These are phyloP conservation scores for Ottelia alismoides DNA, from an alignment of 106 monocot species.

Conservation along the genomic window DNA sequence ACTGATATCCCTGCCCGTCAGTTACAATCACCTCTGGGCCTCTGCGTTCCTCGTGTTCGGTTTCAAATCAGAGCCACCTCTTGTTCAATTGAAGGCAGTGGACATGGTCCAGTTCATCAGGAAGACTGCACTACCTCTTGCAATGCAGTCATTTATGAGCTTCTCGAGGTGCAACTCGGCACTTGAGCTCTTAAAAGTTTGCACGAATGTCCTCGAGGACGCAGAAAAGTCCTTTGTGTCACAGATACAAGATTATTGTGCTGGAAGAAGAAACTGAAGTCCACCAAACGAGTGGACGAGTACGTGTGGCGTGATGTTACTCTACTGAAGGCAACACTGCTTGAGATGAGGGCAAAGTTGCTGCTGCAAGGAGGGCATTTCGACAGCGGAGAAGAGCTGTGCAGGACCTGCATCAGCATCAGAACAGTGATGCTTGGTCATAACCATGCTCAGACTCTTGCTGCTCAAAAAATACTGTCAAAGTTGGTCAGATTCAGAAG, in stretches of 20 bases:
- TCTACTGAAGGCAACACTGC: conserved; percentile 67
- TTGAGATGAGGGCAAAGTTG: conserved; percentile 83
- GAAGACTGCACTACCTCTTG: conserved; percentile 60
- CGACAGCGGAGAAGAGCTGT: conserved; percentile 80
- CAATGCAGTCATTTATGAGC: conserved; percentile 58
- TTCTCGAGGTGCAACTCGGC: conserved; percentile 87
- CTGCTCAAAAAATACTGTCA: conserved; percentile 83
- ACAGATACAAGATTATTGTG: conserved; percentile 55
- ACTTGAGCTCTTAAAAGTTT: conserved; percentile 76
- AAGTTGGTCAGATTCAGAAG: conserved; percentile 72
- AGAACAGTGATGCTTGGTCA: conserved; percentile 92
- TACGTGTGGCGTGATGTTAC: conserved; percentile 86
- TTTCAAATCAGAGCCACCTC: conserved; percentile 78
- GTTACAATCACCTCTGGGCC: conserved; percentile 77
- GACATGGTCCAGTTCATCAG: conserved; percentile 79
- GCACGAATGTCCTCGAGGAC: conserved; percentile 81
- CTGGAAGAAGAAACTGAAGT: conserved; percentile 51
- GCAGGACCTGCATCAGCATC: conserved; percentile 85
- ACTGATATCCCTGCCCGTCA: conserved; percentile 10
- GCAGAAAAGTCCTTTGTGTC: conserved; percentile 76
- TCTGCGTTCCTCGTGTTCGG: conserved; percentile 78
- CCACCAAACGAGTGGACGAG: conserved; percentile 39
- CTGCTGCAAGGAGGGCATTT: conserved; percentile 75
- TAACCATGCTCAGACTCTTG: conserved; percentile 63
- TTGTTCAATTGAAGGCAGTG: conserved; percentile 52